Conservation (phyloP, 441 rosid genomes). For the Viola pubescens region DNA sequence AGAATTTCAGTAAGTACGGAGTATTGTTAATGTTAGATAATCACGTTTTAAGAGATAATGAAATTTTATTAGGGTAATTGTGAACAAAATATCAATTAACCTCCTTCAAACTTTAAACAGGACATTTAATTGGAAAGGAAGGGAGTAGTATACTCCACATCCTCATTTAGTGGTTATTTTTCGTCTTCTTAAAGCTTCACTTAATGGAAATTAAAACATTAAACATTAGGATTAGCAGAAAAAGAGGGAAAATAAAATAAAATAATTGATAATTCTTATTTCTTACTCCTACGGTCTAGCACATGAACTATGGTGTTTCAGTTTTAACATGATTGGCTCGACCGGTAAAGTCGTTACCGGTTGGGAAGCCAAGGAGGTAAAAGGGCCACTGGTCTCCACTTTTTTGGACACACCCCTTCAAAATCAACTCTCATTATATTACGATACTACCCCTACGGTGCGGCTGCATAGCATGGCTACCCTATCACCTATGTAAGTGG, state of each 20-base stretch:
- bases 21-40: too few relatives aligned
- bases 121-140: too few relatives aligned
- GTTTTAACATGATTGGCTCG: slow-evolving; percentile 30
- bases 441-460: slow-evolving; percentile 21
- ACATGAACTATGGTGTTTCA: not conserved
- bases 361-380: slow-evolving; percentile 28
- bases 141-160: too few relatives aligned
- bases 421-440: not conserved
- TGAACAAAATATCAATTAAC: too few relatives aligned
- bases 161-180: too few relatives aligned
- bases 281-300: not conserved
- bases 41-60: too few relatives aligned
- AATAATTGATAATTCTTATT: not conserved
- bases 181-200: too few relatives aligned
- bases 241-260: not conserved
- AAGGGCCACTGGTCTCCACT: slow-evolving; percentile 29
- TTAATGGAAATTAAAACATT: too few relatives aligned
- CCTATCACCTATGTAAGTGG: not conserved
- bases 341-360: slow-evolving; percentile 61
- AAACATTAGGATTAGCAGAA: too few relatives aligned
- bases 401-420: slow-evolving; percentile 33
- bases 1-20: too few relatives aligned
- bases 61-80: too few relatives aligned
- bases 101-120: too few relatives aligned
- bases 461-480: not conserved